phyloP scores from a whole-genome alignment of 2,329 filamentous ascomycete species.

The Diaporthe vexans region DNA sequence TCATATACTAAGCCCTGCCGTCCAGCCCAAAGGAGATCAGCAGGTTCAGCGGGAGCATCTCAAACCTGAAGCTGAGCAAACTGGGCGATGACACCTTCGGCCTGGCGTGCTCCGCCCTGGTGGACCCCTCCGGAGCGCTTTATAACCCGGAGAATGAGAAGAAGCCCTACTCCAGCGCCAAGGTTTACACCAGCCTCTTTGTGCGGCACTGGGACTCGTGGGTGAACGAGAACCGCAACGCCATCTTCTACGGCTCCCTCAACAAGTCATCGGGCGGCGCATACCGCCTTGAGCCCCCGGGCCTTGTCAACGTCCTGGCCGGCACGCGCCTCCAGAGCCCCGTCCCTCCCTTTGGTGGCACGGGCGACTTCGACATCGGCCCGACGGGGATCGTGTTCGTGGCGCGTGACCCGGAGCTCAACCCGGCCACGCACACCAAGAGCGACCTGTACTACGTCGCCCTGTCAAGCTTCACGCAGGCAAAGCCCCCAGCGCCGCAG shows the following conservation, averaged over 20 bases:
- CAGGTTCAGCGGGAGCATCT: conserved; percentile 65
- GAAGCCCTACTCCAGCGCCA: conserved; percentile 74
- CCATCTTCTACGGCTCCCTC: conserved; percentile 80
- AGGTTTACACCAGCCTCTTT: conserved; percentile 81
- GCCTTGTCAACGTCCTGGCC: conserved; percentile 75
- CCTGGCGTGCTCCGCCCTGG: conserved; percentile 73
- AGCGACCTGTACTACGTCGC: conserved; percentile 83
- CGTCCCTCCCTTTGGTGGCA: conserved; percentile 82
- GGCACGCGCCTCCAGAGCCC: conserved; percentile 74
- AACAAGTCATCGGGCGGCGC: conserved; percentile 54
- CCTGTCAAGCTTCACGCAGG: conserved; percentile 71
- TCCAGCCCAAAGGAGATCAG: conserved; percentile 60
- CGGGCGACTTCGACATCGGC: conserved; percentile 84
- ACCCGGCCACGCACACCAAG: conserved; percentile 83
- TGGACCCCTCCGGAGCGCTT: conserved; percentile 77
- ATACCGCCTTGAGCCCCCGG: conserved; percentile 59
- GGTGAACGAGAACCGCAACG: conserved; percentile 75
- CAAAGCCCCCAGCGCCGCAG: conserved; percentile 63
- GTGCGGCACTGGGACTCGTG: conserved; percentile 90
- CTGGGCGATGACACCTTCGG: conserved; percentile 65
- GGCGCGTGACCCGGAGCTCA: conserved; percentile 79
- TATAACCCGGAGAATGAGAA: conserved; percentile 74
- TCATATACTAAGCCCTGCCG: not conserved
- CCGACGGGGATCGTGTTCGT: conserved; percentile 78
- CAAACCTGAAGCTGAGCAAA: conserved; percentile 71